Conservation (phyloP, 768 basidiomycete species). For the Suillus sp. region DNA sequence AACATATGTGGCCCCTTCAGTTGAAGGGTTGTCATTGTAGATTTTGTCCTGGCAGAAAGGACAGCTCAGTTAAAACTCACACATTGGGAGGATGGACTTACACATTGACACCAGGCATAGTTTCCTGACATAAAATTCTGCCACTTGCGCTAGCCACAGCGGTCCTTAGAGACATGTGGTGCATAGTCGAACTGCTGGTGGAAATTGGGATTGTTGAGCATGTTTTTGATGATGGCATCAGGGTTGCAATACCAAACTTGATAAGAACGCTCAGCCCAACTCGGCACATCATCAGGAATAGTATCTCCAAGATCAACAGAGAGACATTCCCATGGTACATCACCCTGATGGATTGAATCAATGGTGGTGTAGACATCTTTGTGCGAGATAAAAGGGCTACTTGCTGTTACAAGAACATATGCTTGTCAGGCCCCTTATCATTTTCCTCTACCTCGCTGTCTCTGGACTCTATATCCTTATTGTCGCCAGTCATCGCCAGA, state of each 20-base stretch:
- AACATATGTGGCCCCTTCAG: slow-evolving; percentile 21
- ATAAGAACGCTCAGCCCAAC: slow-evolving; percentile 4
- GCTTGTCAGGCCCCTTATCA: too few relatives aligned
- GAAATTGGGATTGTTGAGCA: slow-evolving; percentile 28
- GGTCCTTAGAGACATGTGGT: slow-evolving; percentile 27
- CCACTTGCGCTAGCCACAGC: slow-evolving; percentile 27
- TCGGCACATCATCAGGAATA: slow-evolving; percentile 3
- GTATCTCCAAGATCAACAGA: slow-evolving; percentile 14
- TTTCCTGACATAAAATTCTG: slow-evolving; percentile 43
- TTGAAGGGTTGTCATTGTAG: slow-evolving; percentile 14
- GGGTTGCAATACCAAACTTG: slow-evolving; percentile 30
- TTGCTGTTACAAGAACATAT: too few relatives aligned
- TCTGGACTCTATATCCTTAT: too few relatives aligned
- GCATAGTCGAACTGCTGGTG: slow-evolving; percentile 22
- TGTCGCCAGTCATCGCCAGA: too few relatives aligned
- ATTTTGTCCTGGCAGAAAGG: not conserved
- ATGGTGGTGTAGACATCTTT: slow-evolving; percentile 37
- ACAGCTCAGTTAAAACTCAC: not conserved
- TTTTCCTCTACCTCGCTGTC: too few relatives aligned
- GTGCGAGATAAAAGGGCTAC: slow-evolving; percentile 32
- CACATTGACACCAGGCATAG: slow-evolving; percentile 43
- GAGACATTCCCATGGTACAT: slow-evolving; percentile 40
- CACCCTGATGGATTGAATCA: slow-evolving; percentile 36
- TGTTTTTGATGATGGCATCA: slow-evolving; percentile 16
- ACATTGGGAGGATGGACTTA: not conserved